phyloP scores from a whole-genome alignment of 768 basidiomycete genomes.

The Saitozyma podzolica region DNA sequence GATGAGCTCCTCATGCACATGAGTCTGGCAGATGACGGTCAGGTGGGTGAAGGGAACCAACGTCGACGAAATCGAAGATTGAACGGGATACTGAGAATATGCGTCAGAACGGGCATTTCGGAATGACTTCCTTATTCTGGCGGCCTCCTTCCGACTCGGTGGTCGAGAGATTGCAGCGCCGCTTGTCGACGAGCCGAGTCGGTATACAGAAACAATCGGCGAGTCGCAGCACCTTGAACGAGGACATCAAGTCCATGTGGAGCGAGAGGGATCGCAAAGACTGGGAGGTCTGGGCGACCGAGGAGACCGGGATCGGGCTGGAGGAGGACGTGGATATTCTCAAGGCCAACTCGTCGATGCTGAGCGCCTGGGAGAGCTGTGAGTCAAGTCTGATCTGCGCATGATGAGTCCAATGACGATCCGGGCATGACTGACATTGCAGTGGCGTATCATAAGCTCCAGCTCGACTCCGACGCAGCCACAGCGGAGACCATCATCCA shows the following conservation, averaged over 20 bases:
- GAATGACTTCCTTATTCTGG: slow-evolving; percentile 23
- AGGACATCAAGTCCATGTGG: too few relatives aligned
- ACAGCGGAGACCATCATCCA: slow-evolving; percentile 20
- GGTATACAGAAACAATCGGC: slow-evolving; percentile 2
- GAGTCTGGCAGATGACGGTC: slow-evolving; percentile 24
- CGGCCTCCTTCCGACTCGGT: slow-evolving; percentile 19
- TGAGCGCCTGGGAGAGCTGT: slow-evolving; percentile 25
- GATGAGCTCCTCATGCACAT: slow-evolving; percentile 29
- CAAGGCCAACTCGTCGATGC: slow-evolving; percentile 19
- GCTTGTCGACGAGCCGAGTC: too few relatives aligned
- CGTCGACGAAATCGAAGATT: neutral
- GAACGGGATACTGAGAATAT: neutral
- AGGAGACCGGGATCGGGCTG: neutral
- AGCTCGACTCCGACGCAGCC: slow-evolving; percentile 14
- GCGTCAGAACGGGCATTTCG: slow-evolving; percentile 24
- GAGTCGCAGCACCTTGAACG: slow-evolving; percentile 1
- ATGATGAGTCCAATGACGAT: slow-evolving; percentile 5
- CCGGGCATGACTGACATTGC: neutral
- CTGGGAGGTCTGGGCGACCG: neutral
- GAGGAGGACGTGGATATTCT: slow-evolving; percentile 14
- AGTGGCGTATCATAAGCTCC: slow-evolving; percentile 25
- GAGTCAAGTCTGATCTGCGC: slow-evolving; percentile 2
- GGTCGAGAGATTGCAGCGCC: slow-evolving; percentile 17
- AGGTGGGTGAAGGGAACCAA: slow-evolving; percentile 6
- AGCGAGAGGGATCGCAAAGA: too few relatives aligned